Percentiles rank a stretch among this genome's conserved stretches.
phyloP scores from a whole-genome alignment of 192 early-diverging fungal species.

The Podila epicladia region DNA sequence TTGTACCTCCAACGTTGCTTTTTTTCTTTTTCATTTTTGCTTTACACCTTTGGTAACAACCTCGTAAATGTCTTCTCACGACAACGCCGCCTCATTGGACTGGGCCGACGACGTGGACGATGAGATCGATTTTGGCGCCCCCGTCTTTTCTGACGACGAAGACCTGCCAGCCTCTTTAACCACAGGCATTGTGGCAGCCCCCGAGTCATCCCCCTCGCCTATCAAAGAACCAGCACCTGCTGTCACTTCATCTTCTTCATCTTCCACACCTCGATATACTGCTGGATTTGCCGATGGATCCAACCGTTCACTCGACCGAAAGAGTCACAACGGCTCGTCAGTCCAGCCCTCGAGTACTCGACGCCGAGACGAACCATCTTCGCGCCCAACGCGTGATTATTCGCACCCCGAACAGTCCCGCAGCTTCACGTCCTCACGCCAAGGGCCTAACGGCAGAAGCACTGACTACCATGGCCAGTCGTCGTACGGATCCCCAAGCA shows the following conservation, averaged over 20 bases:
- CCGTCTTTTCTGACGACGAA: slow-evolving; percentile 51
- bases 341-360: slow-evolving; percentile 23
- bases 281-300: slow-evolving; percentile 38
- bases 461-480: slow-evolving; percentile 1
- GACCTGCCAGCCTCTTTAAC: slow-evolving; percentile 14
- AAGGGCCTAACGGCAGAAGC: neutral
- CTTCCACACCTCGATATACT: slow-evolving; percentile 18
- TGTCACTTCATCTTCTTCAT: neutral
- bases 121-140: slow-evolving; percentile 47
- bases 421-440: neutral
- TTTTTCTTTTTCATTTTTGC: too few relatives aligned
- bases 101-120: slow-evolving; percentile 50
- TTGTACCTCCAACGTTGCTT: too few relatives aligned
- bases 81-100: slow-evolving; percentile 19
- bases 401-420: slow-evolving; percentile 3
- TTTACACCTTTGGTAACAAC: too few relatives aligned
- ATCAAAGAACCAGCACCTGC: neutral
- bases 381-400: slow-evolving; percentile 3
- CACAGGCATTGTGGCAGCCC: neutral
- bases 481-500: neutral
- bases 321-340: slow-evolving; percentile 27
- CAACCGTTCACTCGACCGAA: slow-evolving; percentile 27
- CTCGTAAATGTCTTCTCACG: neutral
- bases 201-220: neutral
- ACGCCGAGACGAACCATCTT: neutral